phyloP scores from a whole-genome alignment of 495 filamentous ascomycete species.

The Penicillium chermesinum region DNA sequence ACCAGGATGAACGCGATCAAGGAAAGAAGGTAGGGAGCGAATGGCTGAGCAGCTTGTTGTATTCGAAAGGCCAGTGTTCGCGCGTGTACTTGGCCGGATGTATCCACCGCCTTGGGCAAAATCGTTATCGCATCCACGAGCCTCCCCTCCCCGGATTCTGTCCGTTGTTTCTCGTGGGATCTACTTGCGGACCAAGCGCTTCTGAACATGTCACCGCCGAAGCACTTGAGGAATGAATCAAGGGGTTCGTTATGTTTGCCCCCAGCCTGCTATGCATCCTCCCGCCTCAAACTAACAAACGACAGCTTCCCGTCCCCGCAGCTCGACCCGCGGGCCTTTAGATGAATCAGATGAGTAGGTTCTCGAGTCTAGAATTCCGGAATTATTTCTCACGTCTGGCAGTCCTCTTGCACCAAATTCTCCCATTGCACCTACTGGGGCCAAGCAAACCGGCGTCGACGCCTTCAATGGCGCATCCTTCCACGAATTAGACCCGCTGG shows the following conservation, averaged over 20 bases:
- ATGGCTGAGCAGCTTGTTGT: slow-evolving; percentile 24
- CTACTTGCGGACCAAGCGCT: not conserved
- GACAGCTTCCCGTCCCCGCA: slow-evolving; percentile 46
- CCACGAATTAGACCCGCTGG: slow-evolving; percentile 28
- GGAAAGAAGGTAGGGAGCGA: slow-evolving; percentile 23
- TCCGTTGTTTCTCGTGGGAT: not conserved
- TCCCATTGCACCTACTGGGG: slow-evolving; percentile 11
- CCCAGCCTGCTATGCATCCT: slow-evolving; percentile 31
- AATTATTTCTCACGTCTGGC: slow-evolving; percentile 15
- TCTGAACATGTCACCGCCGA: slow-evolving; percentile 20
- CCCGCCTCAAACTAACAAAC: too few species aligned
- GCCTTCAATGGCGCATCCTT: slow-evolving; percentile 27
- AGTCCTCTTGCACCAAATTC: slow-evolving; percentile 20
- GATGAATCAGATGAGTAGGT: slow-evolving; percentile 47
- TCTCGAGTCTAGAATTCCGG: not conserved
- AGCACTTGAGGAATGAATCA: slow-evolving; percentile 35
- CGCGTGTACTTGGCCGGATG: slow-evolving; percentile 5
- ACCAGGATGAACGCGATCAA: slow-evolving; percentile 9
- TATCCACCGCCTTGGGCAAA: slow-evolving; percentile 24
- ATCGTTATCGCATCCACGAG: slow-evolving; percentile 22
- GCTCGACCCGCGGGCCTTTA: slow-evolving; percentile 49
- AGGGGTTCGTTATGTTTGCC: slow-evolving; percentile 21
- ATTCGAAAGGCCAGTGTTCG: not conserved
- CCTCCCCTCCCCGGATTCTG: slow-evolving; percentile 2
- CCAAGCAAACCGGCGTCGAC: slow-evolving; percentile 9